These are phyloP conservation scores for Chrysophaeum taylorii DNA, from an alignment of 352 stramenopile species.

Conservation along the genomic window DNA sequence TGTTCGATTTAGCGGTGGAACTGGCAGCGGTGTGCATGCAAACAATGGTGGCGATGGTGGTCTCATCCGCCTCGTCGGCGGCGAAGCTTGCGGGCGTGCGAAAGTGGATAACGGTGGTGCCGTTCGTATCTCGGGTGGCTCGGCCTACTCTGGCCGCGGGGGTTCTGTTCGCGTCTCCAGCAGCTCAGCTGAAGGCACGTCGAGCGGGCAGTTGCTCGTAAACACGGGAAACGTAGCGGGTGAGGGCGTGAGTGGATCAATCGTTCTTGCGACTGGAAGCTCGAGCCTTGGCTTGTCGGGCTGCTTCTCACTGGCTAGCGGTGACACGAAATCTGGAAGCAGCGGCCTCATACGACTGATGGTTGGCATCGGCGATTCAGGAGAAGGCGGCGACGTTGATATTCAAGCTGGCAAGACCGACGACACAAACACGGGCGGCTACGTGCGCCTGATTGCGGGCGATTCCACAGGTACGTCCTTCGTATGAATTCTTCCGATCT, in stretches of 20 bases:
- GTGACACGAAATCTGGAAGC: slow-evolving; percentile 17
- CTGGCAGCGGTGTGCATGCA: slow-evolving; percentile 50
- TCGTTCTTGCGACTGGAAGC: slow-evolving; percentile 50
- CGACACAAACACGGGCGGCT: slow-evolving; percentile 24
- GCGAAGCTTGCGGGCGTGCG: slow-evolving; percentile 58
- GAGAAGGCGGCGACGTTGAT: slow-evolving; percentile 56
- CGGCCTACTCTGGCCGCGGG: not conserved
- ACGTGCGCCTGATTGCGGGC: slow-evolving; percentile 31
- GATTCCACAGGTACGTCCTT: slow-evolving; percentile 28
- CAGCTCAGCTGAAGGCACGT: slow-evolving; percentile 40
- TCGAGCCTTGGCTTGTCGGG: slow-evolving; percentile 35
- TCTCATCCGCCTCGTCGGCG: slow-evolving; percentile 52
- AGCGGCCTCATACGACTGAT: slow-evolving; percentile 27
- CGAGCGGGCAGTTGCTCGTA: slow-evolving; percentile 57
- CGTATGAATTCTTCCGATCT: too few relatives aligned
- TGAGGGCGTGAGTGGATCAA: slow-evolving; percentile 55
- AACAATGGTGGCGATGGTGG: slow-evolving; percentile 69
- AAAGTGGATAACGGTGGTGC: slow-evolving; percentile 59
- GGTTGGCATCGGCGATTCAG: slow-evolving; percentile 48
- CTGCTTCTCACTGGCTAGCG: slow-evolving; percentile 25
- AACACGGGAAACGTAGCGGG: slow-evolving; percentile 55
- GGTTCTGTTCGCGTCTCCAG: slow-evolving; percentile 32
- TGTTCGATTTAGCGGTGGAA: slow-evolving; percentile 53
- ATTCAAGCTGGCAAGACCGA: slow-evolving; percentile 45
- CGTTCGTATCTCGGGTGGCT: slow-evolving; percentile 31